A percentile compares a stretch with the other conserved stretches of the same genome.
These are phyloP conservation scores for Globisporangium recalcitrans DNA, from an alignment of 352 stramenopile genomes.

Conservation along the genomic window DNA sequence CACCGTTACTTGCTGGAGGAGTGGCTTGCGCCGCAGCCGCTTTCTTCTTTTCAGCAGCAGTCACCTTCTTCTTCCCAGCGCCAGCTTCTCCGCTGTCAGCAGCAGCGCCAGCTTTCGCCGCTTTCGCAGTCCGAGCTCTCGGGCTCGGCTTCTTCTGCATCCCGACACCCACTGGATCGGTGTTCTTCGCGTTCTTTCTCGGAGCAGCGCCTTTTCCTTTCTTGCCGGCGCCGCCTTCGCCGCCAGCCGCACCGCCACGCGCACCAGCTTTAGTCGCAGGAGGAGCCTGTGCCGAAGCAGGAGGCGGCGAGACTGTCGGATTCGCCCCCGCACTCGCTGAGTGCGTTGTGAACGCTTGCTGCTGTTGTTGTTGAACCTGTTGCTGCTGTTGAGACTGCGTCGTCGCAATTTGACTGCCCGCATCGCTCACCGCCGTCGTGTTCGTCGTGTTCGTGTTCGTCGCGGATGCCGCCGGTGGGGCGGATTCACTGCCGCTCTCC, in stretches of 20 bases:
- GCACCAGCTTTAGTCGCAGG: neutral
- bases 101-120: conserved; percentile 15
- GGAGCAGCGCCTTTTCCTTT: neutral
- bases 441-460: neutral
- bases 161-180: conserved; percentile 1
- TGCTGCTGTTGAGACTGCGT: conserved; percentile 1
- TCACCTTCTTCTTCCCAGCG: conserved; percentile 15
- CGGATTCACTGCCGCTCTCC: neutral
- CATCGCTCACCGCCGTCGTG: neutral
- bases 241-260: neutral
- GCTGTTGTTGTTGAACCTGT: conserved; percentile 3
- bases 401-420: neutral
- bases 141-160: conserved; percentile 30
- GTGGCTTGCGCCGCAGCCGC: neutral
- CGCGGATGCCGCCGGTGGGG: neutral
- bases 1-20: neutral
- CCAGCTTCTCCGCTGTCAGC: conserved; percentile 22
- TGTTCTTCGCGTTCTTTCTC: conserved; percentile 24
- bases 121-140: conserved; percentile 21
- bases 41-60: conserved; percentile 18
- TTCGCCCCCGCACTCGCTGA: neutral
- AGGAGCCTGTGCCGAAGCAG: neutral
- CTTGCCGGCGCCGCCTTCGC: neutral
- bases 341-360: conserved; percentile 3
- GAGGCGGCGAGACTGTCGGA: too few species aligned